Evolutionary conservation across 768 basidiomycete genomes (phyloP), one percentile per base, ranked within the genome.

Genomic region (Boletus sensibilis): DNA sequence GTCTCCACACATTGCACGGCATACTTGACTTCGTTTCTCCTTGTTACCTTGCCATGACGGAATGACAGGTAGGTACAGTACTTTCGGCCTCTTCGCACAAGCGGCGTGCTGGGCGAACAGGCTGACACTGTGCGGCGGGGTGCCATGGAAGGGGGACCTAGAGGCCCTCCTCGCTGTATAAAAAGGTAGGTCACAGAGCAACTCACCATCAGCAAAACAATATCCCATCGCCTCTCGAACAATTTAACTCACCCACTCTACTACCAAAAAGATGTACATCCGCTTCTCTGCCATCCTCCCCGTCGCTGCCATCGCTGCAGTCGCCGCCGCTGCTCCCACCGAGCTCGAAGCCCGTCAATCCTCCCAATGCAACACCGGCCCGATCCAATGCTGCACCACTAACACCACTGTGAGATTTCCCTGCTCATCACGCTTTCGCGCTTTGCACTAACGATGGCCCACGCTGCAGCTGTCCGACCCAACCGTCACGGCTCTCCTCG

Each of bases 221-320:
- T 20, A 12, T 10, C 27, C 27, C 20, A 12, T 20, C 20, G 20
- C 39, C 20, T 40, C 39, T 21, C 0, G 27, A 29, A 29, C 27
- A 29, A 29, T 60, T 41, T 20, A 13, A 41, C 13, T 41, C 20
- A n/a, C n/a, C n/a, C 20, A 12, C n/a, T 11, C n/a, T 40, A 11
- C n/a, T 4, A 8, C 21, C 27, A 37, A 5, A 45, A 42, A 44
- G 3, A 66, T 65, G 64, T 50, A 16, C 33, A 20, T 38, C 20
- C 53, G 47, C 39, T 39, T 53, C 20, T 33, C 58, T 45, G 8
- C 35, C 21, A 20, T 66, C 6, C n/a, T 63, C 42, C 42, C 57
- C 13, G 25, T 65, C 42, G 48, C 41, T 40, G 57, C 60, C 21
- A 52, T 65, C 23, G 55, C 11, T n/a, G 55, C 48, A 14, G 31